Percentiles rank a stretch among this genome's conserved stretches.
Evolutionary conservation across 2,329 filamentous ascomycete species (phyloP).

Genomic region (Aspergillus sp.): DNA sequence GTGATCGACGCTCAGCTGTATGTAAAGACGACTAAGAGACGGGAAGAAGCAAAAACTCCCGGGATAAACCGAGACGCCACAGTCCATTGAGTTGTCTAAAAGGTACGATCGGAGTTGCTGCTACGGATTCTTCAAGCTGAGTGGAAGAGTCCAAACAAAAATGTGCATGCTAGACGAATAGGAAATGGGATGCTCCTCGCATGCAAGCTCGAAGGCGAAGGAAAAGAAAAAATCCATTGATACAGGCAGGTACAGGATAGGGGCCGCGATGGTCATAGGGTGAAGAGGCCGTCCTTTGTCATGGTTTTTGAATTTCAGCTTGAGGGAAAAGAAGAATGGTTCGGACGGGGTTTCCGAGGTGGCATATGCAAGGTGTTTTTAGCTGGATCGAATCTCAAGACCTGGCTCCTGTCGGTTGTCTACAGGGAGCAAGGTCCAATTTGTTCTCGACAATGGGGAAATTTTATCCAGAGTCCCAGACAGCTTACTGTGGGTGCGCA

Average conservation of each 20-base stretch:
- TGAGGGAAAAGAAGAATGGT: constrained; percentile 8
- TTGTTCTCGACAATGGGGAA: not conserved
- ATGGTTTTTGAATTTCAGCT: not conserved
- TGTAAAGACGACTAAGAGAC: not conserved
- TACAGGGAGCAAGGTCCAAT: not conserved
- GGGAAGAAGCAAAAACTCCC: constrained; percentile 1
- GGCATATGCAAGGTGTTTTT: constrained; percentile 22
- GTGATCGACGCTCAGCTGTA: not conserved
- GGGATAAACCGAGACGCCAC: not conserved
- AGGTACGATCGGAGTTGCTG: not conserved
- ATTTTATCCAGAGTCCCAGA: not conserved
- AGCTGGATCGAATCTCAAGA: constrained; percentile 19
- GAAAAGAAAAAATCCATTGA: not conserved
- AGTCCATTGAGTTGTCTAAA: not conserved
- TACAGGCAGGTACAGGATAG: not conserved
- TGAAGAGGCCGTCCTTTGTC: not conserved
- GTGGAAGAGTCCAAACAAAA: not conserved
- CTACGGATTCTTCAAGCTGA: not conserved
- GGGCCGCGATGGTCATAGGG: not conserved
- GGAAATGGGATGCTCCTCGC: not conserved
- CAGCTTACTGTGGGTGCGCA: not conserved
- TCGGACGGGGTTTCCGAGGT: constrained; percentile 21
- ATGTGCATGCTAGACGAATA: not conserved
- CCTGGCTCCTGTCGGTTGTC: not conserved
- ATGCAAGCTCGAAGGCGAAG: constrained; percentile 4